A percentile compares a stretch with the other conserved stretches of the same genome.
Conservation (phyloP, 331 rosid species). For the Phaseolus coccineus region DNA sequence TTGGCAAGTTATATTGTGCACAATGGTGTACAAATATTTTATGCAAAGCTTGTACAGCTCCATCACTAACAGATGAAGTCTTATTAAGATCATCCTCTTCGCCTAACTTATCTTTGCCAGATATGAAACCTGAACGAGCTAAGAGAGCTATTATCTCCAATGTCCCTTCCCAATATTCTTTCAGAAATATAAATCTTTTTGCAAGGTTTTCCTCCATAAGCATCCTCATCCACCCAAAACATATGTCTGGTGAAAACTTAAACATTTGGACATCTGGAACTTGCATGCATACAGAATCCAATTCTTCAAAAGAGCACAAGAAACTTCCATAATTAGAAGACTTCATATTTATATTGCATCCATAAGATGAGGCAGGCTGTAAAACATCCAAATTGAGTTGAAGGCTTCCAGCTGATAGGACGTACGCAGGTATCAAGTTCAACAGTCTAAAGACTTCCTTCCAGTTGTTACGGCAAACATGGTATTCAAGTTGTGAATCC, state of each 20-base stretch:
- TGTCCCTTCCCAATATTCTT: slow-evolving; percentile 93
- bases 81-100: slow-evolving; percentile 57
- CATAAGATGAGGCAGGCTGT: slow-evolving; percentile 63
- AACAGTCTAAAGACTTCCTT: slow-evolving; percentile 73
- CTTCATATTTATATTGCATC: slow-evolving; percentile 53
- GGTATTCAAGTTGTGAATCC: slow-evolving; percentile 95
- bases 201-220: slow-evolving; percentile 85
- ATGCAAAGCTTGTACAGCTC: slow-evolving; percentile 70
- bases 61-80: slow-evolving; percentile 54
- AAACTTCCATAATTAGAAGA: slow-evolving; percentile 67
- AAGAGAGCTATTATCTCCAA: slow-evolving; percentile 71
- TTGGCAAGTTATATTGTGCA: slow-evolving; percentile 75
- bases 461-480: slow-evolving; percentile 76
- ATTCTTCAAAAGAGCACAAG: slow-evolving; percentile 77
- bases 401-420: slow-evolving; percentile 72
- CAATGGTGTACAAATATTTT: slow-evolving; percentile 76
- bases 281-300: slow-evolving; percentile 77
- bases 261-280: slow-evolving; percentile 75
- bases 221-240: slow-evolving; percentile 83
- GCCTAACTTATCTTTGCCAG: slow-evolving; percentile 46
- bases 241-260: slow-evolving; percentile 62
- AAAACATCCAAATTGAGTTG: slow-evolving; percentile 84
- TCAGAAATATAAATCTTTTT: slow-evolving; percentile 71
- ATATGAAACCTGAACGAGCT: slow-evolving; percentile 82
- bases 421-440: slow-evolving; percentile 70